phyloP scores from a whole-genome alignment of 2,329 filamentous ascomycete genomes.

The Cladosporium oxysporum region DNA sequence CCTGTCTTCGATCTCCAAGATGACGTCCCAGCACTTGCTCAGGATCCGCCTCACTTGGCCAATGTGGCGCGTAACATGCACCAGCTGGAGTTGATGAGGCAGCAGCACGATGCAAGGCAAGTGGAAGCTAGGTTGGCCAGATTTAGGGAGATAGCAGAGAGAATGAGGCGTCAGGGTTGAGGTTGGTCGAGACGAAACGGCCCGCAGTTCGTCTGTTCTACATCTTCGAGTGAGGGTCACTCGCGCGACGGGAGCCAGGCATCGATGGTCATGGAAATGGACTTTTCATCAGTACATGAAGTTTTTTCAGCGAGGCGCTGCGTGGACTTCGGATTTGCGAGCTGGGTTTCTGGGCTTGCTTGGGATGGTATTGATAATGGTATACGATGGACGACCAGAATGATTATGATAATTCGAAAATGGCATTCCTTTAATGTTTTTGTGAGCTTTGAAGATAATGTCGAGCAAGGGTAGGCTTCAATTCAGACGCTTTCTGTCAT shows the following conservation, averaged over 20 bases:
- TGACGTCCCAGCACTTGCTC: not conserved
- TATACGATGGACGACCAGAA: not conserved
- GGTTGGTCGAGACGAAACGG: not conserved
- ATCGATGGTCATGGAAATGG: not conserved
- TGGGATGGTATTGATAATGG: not conserved
- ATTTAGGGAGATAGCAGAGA: not conserved
- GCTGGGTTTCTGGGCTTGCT: not conserved
- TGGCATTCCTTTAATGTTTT: not conserved
- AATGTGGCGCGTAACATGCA: conserved; percentile 8
- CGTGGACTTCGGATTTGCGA: not conserved
- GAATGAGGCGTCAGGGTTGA: not conserved
- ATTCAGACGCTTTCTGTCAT: too few species aligned
- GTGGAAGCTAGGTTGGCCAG: not conserved
- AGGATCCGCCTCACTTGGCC: not conserved
- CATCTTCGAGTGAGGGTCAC: not conserved
- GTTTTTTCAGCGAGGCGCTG: not conserved
- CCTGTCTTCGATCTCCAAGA: not conserved
- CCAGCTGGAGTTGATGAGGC: not conserved
- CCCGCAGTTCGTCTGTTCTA: not conserved
- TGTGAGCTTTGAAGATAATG: not conserved
- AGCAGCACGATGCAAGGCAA: conserved; percentile 3
- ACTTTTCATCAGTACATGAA: not conserved
- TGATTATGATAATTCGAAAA: not conserved
- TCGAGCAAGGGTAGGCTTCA: not conserved
- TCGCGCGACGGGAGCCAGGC: not conserved